These are phyloP conservation scores for Penicillium daleae DNA, from an alignment of 495 filamentous ascomycete genomes.

Conservation along the genomic window DNA sequence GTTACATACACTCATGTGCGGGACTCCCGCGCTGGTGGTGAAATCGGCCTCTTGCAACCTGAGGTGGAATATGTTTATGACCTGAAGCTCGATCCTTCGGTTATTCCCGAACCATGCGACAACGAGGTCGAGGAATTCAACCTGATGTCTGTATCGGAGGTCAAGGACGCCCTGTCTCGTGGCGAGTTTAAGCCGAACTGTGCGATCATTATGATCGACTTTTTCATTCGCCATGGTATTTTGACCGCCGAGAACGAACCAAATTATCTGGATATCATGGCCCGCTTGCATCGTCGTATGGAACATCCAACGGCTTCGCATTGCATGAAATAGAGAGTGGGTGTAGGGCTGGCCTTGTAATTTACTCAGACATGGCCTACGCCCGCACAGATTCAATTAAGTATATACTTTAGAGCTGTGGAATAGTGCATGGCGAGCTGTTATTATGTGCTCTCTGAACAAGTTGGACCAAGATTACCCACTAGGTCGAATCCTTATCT, in stretches of 20 bases:
- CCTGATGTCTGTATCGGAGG: conserved; percentile 73
- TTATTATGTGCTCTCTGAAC: background rate
- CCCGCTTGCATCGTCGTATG: conserved; percentile 76
- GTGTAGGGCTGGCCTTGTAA: background rate
- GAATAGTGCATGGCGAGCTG: background rate
- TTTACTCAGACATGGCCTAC: background rate
- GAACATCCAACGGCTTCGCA: conserved; percentile 72
- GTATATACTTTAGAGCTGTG: too few relatives aligned
- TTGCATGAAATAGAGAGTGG: conserved; percentile 17
- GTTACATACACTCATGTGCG: conserved; percentile 87
- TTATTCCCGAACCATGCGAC: conserved; percentile 75
- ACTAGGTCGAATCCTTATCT: too few relatives aligned
- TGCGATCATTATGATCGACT: conserved; percentile 79
- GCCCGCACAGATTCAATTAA: too few relatives aligned
- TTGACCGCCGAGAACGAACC: conserved; percentile 81
- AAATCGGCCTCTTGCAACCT: conserved; percentile 84
- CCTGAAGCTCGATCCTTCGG: conserved; percentile 69
- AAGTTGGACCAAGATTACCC: too few relatives aligned
- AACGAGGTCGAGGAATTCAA: conserved; percentile 87
- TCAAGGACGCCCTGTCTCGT: conserved; percentile 66
- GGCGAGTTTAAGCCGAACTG: conserved; percentile 96
- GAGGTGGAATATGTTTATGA: conserved; percentile 94
- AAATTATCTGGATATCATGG: conserved; percentile 75
- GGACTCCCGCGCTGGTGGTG: conserved; percentile 77
- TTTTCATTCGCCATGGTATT: conserved; percentile 86